Evolutionary conservation across 805 yeast genomes (phyloP).

Genomic region (Yueomyces sp.): DNA sequence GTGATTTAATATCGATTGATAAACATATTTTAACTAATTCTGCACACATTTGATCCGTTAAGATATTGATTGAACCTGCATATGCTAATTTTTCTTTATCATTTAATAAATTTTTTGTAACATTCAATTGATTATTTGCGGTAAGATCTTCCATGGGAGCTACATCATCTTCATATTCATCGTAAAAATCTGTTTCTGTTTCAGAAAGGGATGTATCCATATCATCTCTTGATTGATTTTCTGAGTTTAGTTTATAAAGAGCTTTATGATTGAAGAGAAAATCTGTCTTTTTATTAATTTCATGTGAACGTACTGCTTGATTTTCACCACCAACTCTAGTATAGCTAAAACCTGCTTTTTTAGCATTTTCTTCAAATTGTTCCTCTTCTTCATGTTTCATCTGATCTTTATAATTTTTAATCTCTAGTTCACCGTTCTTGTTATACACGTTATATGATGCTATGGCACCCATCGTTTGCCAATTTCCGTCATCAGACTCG

Average conservation of each 20-base stretch:
- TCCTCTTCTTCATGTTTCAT: constrained; percentile 1
- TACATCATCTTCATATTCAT: constrained; percentile 29
- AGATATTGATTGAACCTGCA: constrained; percentile 67
- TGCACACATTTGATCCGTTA: constrained; percentile 69
- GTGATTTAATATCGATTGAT: constrained; percentile 35
- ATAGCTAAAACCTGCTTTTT: constrained; percentile 37
- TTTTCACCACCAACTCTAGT: constrained; percentile 81
- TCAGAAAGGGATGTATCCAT: constrained; percentile 8
- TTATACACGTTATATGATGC: constrained; percentile 70
- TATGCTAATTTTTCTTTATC: constrained; percentile 87
- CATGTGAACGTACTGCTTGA: constrained; percentile 61
- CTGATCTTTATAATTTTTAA: constrained; percentile 17
- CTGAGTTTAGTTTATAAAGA: constrained; percentile 11
- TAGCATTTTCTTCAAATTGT: constrained; percentile 1
- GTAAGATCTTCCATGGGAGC: constrained; percentile 24
- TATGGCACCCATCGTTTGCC: constrained; percentile 83
- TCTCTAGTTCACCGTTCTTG: constrained; percentile 56
- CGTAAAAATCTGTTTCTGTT: constrained; percentile 21
- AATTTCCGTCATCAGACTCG: constrained; percentile 34
- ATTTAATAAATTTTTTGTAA: constrained; percentile 67
- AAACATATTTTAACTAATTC: constrained; percentile 49
- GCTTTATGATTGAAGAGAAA: constrained; percentile 33
- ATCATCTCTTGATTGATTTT: constrained; percentile 5
- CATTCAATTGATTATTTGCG: constrained; percentile 41
- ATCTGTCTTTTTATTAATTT: constrained; percentile 41